These are phyloP conservation scores for Penicillium parvum DNA, from an alignment of 495 filamentous ascomycete genomes.

Conservation along the genomic window DNA sequence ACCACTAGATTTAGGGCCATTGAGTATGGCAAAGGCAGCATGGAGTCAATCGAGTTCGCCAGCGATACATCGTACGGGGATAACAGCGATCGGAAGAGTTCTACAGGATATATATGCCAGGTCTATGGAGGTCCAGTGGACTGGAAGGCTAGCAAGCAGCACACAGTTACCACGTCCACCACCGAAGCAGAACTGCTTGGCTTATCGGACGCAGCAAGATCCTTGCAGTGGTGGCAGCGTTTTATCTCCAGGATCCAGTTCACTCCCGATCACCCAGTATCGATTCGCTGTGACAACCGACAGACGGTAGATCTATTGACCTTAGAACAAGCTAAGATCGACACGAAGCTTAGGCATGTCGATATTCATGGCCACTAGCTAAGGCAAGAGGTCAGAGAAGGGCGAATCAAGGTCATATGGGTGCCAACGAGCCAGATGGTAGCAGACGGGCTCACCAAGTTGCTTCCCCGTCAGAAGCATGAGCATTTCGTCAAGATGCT, in stretches of 20 bases:
- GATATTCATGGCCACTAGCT: background rate
- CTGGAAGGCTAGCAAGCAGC: background rate
- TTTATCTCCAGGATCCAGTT: background rate
- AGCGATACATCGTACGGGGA: conserved; percentile 21
- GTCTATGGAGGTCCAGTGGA: background rate
- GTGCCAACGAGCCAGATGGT: conserved; percentile 1
- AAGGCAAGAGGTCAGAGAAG: background rate
- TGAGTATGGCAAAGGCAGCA: background rate
- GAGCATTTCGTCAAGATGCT: conserved; percentile 4
- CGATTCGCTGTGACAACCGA: background rate
- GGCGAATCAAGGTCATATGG: background rate
- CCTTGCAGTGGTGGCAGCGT: background rate
- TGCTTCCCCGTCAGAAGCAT: conserved; percentile 6
- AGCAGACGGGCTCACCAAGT: conserved; percentile 15
- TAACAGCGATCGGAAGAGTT: background rate
- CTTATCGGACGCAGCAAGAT: background rate
- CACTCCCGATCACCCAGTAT: background rate
- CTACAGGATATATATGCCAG: background rate
- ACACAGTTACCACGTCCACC: background rate
- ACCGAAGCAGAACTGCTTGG: background rate
- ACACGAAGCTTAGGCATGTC: background rate
- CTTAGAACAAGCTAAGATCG: background rate
- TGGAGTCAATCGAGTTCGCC: background rate
- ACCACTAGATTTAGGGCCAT: background rate
- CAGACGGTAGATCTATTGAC: background rate